Evolutionary conservation across 305 asterid genomes (phyloP), one percentile per base, ranked within the genome.

Genomic region (Andrographis paniculata): DNA sequence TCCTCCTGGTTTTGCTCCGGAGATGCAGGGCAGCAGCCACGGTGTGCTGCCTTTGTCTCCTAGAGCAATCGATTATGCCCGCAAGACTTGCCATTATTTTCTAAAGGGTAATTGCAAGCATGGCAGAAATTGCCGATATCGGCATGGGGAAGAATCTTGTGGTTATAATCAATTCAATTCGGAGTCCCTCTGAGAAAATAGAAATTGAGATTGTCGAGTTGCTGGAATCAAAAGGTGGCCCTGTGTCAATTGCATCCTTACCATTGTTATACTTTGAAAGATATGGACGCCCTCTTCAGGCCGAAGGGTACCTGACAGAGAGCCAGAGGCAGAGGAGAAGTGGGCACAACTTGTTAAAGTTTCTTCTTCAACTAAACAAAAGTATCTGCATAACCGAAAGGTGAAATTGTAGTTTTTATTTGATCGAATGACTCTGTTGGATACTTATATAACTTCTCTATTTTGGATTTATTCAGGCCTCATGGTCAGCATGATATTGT

Each of bases 401-500:
- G 95, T 81, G 9, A 21, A 20, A 6, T 39, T 20, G 37, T 15
- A 10, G 38, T 33, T 33, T 33, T n/a, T n/a, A 7, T 33, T 13
- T 13, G n/a, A n/a, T n/a, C n/a, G n/a, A n/a, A n/a, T n/a, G n/a
- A n/a, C n/a, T n/a, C n/a, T n/a, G n/a, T n/a, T n/a, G n/a, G n/a
- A n/a, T n/a, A n/a, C n/a, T n/a, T n/a, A n/a, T n/a, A n/a, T n/a
- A n/a, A n/a, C n/a, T n/a, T n/a, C n/a, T n/a, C n/a, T n/a, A n/a
- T n/a, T 7, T 11, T 33, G 4, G 4, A 9, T 1, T 33, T 50
- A 45, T 19, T 7, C 70, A 87, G 95, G 75, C 94, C 97, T 67
- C 97, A 88, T 55, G 97, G 97, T 47, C 95, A 88, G 68, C 97
- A 88, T 55, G 74, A 91, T 9, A 80, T 87, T 42, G 58, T 87